Conservation (phyloP, 2,329 filamentous ascomycete genomes). For the Paraphaeosphaeria minitans region DNA sequence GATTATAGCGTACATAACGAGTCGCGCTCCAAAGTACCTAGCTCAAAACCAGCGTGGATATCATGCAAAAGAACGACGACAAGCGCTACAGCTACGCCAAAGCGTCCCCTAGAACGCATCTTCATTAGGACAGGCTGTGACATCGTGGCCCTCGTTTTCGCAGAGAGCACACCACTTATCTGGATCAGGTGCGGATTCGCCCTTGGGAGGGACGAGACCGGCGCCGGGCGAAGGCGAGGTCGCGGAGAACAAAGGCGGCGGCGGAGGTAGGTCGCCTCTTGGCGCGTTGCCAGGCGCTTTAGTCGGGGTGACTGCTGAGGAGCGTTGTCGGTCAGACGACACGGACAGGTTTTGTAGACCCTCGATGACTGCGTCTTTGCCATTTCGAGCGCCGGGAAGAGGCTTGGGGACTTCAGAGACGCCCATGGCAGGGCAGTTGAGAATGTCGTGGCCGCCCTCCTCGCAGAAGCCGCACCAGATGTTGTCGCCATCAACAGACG, state of each 20-base stretch:
- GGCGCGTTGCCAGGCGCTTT: constrained; percentile 44
- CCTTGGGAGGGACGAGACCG: constrained; percentile 42
- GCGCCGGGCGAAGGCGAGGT: constrained; percentile 15
- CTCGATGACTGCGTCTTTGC: constrained; percentile 41
- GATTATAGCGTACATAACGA: constrained; percentile 13
- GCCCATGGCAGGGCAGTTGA: constrained; percentile 90
- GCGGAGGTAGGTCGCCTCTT: constrained; percentile 34
- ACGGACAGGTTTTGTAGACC: constrained; percentile 41
- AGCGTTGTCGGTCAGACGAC: constrained; percentile 35
- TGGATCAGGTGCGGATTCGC: constrained; percentile 60
- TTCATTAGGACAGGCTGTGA: constrained; percentile 92
- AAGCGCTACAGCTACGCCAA: constrained; percentile 9
- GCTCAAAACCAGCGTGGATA: constrained; percentile 21
- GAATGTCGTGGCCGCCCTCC: constrained; percentile 86
- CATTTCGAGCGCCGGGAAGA: constrained; percentile 25
- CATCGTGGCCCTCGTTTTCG: constrained; percentile 94
- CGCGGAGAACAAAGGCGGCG: constrained; percentile 38
- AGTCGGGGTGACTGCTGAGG: constrained; percentile 36
- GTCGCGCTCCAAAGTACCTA: constrained; percentile 7
- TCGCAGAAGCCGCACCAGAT: constrained; percentile 97
- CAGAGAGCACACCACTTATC: constrained; percentile 97
- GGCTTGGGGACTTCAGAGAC: constrained; percentile 52
- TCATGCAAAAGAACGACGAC: constrained; percentile 20
- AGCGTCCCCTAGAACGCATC: constrained; percentile 61
- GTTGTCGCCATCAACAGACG: constrained; percentile 67